A percentile compares a stretch with the other conserved stretches of the same genome.
Evolutionary conservation across 2,329 filamentous ascomycete genomes (phyloP).

Genomic region (Fusarium torulosum): DNA sequence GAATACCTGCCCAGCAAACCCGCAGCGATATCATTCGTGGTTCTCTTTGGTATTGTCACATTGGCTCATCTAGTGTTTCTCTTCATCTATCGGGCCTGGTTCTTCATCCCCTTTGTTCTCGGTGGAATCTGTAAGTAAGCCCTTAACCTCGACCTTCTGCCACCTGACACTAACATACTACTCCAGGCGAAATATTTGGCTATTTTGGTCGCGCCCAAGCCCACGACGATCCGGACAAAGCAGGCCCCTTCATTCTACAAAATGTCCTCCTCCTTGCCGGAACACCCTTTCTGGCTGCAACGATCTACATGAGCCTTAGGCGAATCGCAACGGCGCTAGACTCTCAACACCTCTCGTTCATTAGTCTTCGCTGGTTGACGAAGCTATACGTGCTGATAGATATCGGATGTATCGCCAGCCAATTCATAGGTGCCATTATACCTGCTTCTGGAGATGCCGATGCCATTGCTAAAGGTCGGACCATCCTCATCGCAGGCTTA

Average conservation of each 20-base stretch:
- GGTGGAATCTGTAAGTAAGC: constrained; percentile 18
- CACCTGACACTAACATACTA: not conserved
- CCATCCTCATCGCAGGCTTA: constrained; percentile 16
- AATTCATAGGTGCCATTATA: constrained; percentile 23
- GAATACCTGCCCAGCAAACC: constrained; percentile 21
- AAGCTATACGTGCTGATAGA: constrained; percentile 6
- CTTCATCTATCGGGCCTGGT: constrained; percentile 18
- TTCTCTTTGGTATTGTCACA: not conserved
- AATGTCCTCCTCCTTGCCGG: constrained; percentile 19
- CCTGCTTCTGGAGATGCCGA: constrained; percentile 19
- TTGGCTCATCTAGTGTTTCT: not conserved
- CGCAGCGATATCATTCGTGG: constrained; percentile 2
- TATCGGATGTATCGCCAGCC: constrained; percentile 7
- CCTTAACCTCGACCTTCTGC: fast-evolving
- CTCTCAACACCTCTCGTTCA: constrained; percentile 11
- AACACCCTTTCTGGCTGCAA: constrained; percentile 26
- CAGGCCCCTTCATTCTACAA: constrained; percentile 9
- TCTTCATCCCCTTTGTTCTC: constrained; percentile 21
- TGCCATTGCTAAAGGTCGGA: not conserved
- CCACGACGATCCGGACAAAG: not conserved
- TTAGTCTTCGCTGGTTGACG: constrained; percentile 18
- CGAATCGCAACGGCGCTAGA: constrained; percentile 9
- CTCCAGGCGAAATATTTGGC: constrained; percentile 5
- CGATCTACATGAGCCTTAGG: constrained; percentile 30
- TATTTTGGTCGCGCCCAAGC: constrained; percentile 4